Evolutionary conservation across 768 basidiomycete genomes (phyloP).

Genomic region (Leccinellum luteum): DNA sequence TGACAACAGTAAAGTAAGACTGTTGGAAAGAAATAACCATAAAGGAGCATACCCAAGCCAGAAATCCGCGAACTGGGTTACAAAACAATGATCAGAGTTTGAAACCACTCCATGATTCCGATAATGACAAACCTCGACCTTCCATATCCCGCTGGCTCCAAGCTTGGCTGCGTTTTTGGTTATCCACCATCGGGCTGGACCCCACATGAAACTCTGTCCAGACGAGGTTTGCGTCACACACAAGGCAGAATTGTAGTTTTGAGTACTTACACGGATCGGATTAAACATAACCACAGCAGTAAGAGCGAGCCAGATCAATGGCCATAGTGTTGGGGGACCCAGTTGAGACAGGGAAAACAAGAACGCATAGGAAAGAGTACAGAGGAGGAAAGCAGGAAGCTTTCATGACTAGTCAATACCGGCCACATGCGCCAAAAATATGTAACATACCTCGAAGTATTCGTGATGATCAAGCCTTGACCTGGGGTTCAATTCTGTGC

Average conservation of each 20-base stretch:
- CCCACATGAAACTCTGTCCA: constrained; percentile 42
- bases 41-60: constrained; percentile 70
- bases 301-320: constrained; percentile 76
- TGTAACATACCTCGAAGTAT: constrained; percentile 58
- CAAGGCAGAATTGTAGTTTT: too few relatives aligned
- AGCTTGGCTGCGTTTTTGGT: constrained; percentile 60
- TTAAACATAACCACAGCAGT: constrained; percentile 59
- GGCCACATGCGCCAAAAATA: background rate
- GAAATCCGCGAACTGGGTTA: constrained; percentile 72
- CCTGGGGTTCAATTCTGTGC: constrained; percentile 63
- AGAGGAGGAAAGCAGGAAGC: constrained; percentile 74
- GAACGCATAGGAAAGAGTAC: constrained; percentile 74
- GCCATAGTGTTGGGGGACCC: constrained; percentile 73
- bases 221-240: constrained; percentile 18
- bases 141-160: constrained; percentile 64
- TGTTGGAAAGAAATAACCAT: background rate
- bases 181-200: constrained; percentile 69
- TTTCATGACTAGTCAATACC: constrained; percentile 25
- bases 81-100: constrained; percentile 4
- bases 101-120: background rate
- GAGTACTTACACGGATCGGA: constrained; percentile 58
- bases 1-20: constrained; percentile 25
- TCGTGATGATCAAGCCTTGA: constrained; percentile 76
- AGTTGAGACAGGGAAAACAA: constrained; percentile 76
- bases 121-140: constrained; percentile 60